Percentiles rank a stretch among this genome's conserved stretches.
Conservation (phyloP, 371 early-diverging fungal genomes). For the Circinella umbellata region DNA sequence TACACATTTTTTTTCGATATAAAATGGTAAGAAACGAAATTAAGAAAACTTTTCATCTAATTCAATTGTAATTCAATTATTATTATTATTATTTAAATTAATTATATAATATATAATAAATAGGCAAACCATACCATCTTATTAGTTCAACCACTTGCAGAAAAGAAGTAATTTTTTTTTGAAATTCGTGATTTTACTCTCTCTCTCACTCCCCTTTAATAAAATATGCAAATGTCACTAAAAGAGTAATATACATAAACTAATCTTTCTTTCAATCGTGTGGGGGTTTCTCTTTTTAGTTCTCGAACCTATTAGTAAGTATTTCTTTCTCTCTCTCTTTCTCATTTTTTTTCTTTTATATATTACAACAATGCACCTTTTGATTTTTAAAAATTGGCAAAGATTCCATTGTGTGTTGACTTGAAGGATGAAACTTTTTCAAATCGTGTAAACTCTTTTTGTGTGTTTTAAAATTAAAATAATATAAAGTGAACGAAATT, state of each 20-base stretch:
- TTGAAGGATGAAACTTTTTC: no score
- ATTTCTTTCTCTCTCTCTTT: background rate
- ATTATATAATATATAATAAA: no score
- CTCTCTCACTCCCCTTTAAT: no score
- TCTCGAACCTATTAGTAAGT: slow-evolving; percentile 26
- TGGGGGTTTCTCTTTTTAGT: slow-evolving; percentile 2
- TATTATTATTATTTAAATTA: background rate
- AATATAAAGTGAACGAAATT: slow-evolving; percentile 9
- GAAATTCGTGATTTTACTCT: no score
- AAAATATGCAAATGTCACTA: no score
- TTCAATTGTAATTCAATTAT: background rate
- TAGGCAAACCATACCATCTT: slow-evolving; percentile 18
- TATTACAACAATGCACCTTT: no score
- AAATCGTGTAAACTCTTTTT: no score
- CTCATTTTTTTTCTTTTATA: no score
- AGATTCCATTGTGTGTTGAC: no score
- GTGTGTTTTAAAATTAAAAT: background rate
- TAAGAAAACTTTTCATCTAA: no score
- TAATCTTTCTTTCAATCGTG: background rate
- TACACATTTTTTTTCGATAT: background rate
- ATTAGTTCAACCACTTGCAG: slow-evolving; percentile 16
- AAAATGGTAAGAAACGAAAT: background rate
- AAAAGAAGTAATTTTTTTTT: slow-evolving; percentile 8
- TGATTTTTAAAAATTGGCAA: background rate
- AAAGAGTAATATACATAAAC: no score